Evolutionary conservation across 495 filamentous ascomycete genomes (phyloP).

Genomic region (Aspergillus sparsus): DNA sequence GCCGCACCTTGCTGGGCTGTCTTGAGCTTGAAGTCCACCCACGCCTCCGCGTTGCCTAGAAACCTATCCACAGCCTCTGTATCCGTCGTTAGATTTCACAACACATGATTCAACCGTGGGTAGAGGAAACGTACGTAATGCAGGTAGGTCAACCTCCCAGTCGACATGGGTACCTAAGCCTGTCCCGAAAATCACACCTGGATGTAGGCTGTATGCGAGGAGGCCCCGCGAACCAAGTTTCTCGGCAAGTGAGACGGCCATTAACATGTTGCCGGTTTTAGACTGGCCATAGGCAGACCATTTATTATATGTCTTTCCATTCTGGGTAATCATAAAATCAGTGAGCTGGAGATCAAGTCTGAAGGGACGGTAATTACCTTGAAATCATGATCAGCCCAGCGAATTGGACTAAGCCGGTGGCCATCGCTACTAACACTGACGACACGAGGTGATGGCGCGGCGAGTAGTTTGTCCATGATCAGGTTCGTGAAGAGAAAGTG

Average conservation of each 20-base stretch:
- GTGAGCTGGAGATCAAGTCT: background rate
- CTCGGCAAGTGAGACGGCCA: slow-evolving; percentile 42
- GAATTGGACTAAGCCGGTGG: slow-evolving; percentile 42
- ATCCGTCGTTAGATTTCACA: background rate
- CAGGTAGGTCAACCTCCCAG: slow-evolving; percentile 22
- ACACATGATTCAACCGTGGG: background rate
- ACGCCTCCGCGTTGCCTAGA: slow-evolving; percentile 32
- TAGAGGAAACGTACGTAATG: slow-evolving; percentile 19
- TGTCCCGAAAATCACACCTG: slow-evolving; percentile 33
- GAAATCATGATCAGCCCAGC: slow-evolving; percentile 59
- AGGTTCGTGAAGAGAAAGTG: slow-evolving; percentile 62
- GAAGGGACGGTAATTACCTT: slow-evolving; percentile 16
- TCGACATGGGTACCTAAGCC: slow-evolving; percentile 29
- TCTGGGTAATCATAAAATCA: too few species aligned
- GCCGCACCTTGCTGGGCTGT: slow-evolving; percentile 53
- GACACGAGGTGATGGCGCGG: slow-evolving; percentile 21
- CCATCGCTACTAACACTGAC: slow-evolving; percentile 39
- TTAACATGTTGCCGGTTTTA: slow-evolving; percentile 56
- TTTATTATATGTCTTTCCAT: slow-evolving; percentile 50
- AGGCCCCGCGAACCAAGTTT: slow-evolving; percentile 15
- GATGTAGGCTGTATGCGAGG: slow-evolving; percentile 39
- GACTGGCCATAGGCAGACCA: slow-evolving; percentile 48
- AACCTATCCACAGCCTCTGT: slow-evolving; percentile 18
- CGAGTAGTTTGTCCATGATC: slow-evolving; percentile 49
- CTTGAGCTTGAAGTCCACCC: slow-evolving; percentile 42